Evolutionary conservation across 2,329 filamentous ascomycete genomes (phyloP).

Genomic region (Mycosphaerella sp.): DNA sequence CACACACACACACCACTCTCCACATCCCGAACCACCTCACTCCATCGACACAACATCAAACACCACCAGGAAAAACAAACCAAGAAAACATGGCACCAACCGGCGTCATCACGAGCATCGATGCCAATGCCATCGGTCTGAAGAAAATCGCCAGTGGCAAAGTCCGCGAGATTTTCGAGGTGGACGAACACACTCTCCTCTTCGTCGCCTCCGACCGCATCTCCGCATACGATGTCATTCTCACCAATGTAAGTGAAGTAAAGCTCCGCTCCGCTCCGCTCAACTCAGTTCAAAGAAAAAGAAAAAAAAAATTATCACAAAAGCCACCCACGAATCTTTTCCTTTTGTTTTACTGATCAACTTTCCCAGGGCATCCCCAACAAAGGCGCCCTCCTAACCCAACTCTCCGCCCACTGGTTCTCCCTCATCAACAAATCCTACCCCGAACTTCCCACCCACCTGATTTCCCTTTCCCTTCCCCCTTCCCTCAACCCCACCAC

Average conservation of each 20-base stretch:
- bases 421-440: constrained; percentile 50
- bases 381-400: constrained; percentile 62
- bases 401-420: constrained; percentile 65
- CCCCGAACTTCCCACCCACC: constrained; percentile 57
- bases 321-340: too few species aligned
- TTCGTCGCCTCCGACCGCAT: constrained; percentile 87
- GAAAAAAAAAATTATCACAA: too few species aligned
- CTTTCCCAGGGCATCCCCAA: constrained; percentile 54
- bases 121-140: constrained; percentile 26
- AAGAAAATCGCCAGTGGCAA: constrained; percentile 57
- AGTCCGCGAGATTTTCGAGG: constrained; percentile 72
- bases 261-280: neutral
- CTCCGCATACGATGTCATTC: constrained; percentile 89
- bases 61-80: neutral
- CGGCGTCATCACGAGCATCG: constrained; percentile 5
- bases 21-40: neutral
- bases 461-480: constrained; percentile 54
- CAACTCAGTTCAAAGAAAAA: too few species aligned
- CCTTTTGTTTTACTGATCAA: neutral
- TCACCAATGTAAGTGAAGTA: constrained; percentile 58
- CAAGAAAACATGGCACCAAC: constrained; percentile 4
- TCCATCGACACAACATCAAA: neutral
- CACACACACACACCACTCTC: neutral
- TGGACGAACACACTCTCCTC: constrained; percentile 65
- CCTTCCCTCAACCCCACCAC: constrained; percentile 37